Evolutionary conservation across 257 asterid genomes (phyloP).

Genomic region (Osmanthus fragrans): DNA sequence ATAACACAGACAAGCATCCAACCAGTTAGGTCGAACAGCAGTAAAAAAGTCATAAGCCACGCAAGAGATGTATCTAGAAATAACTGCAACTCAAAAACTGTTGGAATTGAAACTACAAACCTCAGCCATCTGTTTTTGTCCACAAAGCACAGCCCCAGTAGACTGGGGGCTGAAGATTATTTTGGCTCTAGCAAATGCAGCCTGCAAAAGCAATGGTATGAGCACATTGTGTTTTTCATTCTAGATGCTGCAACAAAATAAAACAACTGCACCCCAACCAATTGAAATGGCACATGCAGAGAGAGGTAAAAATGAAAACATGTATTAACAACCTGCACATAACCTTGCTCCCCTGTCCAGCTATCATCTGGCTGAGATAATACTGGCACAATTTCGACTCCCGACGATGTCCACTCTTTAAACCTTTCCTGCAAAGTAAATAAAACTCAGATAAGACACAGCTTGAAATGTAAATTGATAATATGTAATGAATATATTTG

Average conservation of each 20-base stretch:
- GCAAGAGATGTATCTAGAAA: background rate
- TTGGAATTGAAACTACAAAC: constrained; percentile 36
- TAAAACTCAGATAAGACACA: background rate
- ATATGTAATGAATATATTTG: background rate
- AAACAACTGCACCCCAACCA: background rate
- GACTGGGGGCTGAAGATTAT: constrained; percentile 58
- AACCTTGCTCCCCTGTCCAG: constrained; percentile 85
- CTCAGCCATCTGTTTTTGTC: constrained; percentile 91
- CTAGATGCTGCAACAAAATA: background rate
- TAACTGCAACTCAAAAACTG: background rate
- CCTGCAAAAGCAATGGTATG: constrained; percentile 45
- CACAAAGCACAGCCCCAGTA: constrained; percentile 89
- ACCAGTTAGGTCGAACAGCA: background rate
- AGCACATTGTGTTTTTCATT: background rate
- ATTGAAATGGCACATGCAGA: background rate
- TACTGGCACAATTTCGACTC: constrained; percentile 75
- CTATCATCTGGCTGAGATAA: constrained; percentile 77
- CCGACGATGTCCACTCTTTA: constrained; percentile 74
- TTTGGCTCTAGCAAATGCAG: constrained; percentile 77
- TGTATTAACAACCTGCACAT: constrained; percentile 62
- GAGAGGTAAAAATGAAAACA: constrained; percentile 3
- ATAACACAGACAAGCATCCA: background rate
- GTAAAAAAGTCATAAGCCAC: background rate
- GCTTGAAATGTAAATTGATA: background rate
- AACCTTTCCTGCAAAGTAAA: constrained; percentile 62